A percentile compares a stretch with the other conserved stretches of the same genome.
Conservation (phyloP, 2,329 filamentous ascomycete species). For the Stromatinia cepivora region DNA sequence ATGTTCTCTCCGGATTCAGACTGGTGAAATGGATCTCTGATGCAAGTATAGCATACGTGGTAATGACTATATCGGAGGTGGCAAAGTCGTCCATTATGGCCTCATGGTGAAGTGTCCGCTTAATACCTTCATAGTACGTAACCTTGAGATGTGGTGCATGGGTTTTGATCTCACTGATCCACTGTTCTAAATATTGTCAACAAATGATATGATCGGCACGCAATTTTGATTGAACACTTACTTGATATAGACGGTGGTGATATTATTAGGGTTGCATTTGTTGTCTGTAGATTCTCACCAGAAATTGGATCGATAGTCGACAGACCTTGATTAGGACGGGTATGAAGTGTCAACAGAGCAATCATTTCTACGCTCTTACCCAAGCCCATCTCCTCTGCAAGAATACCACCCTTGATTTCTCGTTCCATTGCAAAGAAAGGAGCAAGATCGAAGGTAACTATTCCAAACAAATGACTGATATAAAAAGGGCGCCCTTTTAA, state of each 20-base stretch:
- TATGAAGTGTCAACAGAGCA: slow-evolving; percentile 66
- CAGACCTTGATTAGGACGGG: slow-evolving; percentile 39
- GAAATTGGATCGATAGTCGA: slow-evolving; percentile 45
- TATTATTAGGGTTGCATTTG: slow-evolving; percentile 61
- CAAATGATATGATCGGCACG: not conserved
- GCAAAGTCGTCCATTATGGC: slow-evolving; percentile 49
- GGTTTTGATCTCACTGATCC: slow-evolving; percentile 58
- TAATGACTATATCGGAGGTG: slow-evolving; percentile 59
- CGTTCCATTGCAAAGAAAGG: slow-evolving; percentile 48
- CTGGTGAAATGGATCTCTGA: slow-evolving; percentile 76
- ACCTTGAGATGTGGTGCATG: slow-evolving; percentile 60
- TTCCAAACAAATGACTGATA: slow-evolving; percentile 63
- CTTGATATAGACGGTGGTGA: slow-evolving; percentile 52
- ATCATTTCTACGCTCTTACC: slow-evolving; percentile 80
- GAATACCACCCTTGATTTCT: slow-evolving; percentile 48
- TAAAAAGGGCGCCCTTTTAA: slow-evolving; percentile 50
- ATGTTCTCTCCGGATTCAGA: slow-evolving; percentile 66
- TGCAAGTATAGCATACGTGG: slow-evolving; percentile 70
- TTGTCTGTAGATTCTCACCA: slow-evolving; percentile 48
- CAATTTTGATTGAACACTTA: not conserved
- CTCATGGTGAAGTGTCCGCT: slow-evolving; percentile 39
- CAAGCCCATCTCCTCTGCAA: slow-evolving; percentile 81
- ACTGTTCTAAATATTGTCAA: slow-evolving; percentile 50
- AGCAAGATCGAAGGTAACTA: slow-evolving; percentile 52
- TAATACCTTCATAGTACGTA: slow-evolving; percentile 55